These are phyloP conservation scores for Candolleomyces aberdarensis DNA, from an alignment of 768 basidiomycete genomes.

Conservation along the genomic window DNA sequence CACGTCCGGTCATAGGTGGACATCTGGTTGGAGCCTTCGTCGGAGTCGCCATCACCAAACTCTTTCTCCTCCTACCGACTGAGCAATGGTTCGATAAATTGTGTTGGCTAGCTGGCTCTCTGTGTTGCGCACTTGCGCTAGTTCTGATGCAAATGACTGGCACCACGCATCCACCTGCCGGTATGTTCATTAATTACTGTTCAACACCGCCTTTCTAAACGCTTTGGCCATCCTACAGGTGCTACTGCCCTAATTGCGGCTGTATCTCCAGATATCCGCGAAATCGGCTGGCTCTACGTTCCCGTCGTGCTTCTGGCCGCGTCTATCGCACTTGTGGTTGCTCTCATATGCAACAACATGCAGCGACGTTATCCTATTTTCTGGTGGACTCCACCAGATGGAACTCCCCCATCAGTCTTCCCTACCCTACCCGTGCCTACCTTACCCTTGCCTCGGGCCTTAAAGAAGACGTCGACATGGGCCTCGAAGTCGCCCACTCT, in stretches of 20 bases:
- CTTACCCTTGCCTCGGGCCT: background rate
- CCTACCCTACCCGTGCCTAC: too few relatives aligned
- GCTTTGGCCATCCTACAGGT: constrained; percentile 21
- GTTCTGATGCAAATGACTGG: constrained; percentile 51
- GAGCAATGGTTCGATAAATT: constrained; percentile 39
- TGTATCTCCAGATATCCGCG: constrained; percentile 36
- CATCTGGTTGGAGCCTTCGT: constrained; percentile 49
- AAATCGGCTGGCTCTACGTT: constrained; percentile 52
- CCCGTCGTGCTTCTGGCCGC: constrained; percentile 50
- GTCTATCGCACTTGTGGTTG: constrained; percentile 39
- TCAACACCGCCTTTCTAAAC: background rate
- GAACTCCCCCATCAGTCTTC: constrained; percentile 1
- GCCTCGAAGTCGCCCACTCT: background rate
- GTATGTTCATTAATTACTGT: constrained; percentile 15
- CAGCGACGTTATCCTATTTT: constrained; percentile 48
- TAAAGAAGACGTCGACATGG: background rate
- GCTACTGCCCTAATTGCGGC: constrained; percentile 53
- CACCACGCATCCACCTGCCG: constrained; percentile 55
- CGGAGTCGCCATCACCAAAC: constrained; percentile 49
- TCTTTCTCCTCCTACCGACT: constrained; percentile 43
- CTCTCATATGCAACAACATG: constrained; percentile 48
- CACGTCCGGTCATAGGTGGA: constrained; percentile 47
- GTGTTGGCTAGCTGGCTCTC: constrained; percentile 46
- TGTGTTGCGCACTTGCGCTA: constrained; percentile 39
- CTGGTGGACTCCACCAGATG: constrained; percentile 34